Percentiles rank a stretch among this genome's conserved stretches.
Evolutionary conservation across 176 grass and related monocot species (phyloP).

Genomic region (Saccharum spontaneum): DNA sequence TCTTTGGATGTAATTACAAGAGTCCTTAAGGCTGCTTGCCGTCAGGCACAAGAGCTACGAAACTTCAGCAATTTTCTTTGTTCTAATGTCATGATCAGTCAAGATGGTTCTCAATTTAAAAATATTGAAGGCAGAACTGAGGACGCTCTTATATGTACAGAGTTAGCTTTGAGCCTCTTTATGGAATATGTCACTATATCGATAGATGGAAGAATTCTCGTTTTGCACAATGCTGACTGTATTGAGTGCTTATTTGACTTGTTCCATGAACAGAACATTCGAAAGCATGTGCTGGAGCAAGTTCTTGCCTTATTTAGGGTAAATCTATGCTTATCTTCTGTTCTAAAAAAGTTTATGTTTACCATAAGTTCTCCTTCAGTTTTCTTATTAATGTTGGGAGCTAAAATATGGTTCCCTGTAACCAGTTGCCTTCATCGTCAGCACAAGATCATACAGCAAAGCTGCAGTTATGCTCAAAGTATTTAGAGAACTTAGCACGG

Average conservation of each 20-base stretch:
- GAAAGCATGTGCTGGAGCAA: conserved; percentile 73
- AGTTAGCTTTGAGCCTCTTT: conserved; percentile 85
- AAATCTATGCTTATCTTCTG: conserved; percentile 39
- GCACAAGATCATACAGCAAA: conserved; percentile 78
- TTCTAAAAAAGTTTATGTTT: conserved; percentile 27
- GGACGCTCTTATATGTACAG: conserved; percentile 53
- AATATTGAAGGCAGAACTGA: conserved; percentile 39
- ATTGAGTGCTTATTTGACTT: conserved; percentile 84
- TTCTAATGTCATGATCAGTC: conserved; percentile 32
- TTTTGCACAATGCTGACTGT: conserved; percentile 80
- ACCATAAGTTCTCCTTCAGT: conserved; percentile 22
- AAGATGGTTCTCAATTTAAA: conserved; percentile 38
- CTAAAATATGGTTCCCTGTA: conserved; percentile 41
- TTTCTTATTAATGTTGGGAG: conserved; percentile 27
- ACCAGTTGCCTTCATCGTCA: conserved; percentile 66
- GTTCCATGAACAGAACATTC: conserved; percentile 76
- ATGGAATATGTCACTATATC: conserved; percentile 75
- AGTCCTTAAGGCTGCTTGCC: conserved; percentile 73
- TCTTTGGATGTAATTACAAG: conserved; percentile 65
- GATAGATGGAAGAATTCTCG: conserved; percentile 58
- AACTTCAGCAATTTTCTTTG: conserved; percentile 41
- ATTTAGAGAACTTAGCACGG: conserved; percentile 76
- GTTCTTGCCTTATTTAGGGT: conserved; percentile 90
- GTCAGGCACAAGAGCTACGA: conserved; percentile 67
- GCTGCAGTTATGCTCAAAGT: conserved; percentile 83